Evolutionary conservation across 257 asterid species (phyloP).

Genomic region (Capsicum chinense): DNA sequence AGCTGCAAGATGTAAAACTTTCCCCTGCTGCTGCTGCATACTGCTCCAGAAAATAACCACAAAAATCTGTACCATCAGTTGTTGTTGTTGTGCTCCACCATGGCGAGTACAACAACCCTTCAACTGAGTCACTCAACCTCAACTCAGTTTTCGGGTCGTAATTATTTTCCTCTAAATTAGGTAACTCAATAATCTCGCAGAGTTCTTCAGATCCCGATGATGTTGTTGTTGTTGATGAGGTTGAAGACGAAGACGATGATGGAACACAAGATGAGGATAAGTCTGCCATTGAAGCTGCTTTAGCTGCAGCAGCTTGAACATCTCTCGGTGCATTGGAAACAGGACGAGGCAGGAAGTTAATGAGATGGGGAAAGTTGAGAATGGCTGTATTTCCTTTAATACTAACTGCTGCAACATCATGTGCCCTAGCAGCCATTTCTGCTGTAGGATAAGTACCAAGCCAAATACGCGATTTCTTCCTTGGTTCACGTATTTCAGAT

Average conservation of each 20-base stretch:
- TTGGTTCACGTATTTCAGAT: slow-evolving; percentile 32
- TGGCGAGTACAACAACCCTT: slow-evolving; percentile 13
- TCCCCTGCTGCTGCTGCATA: not conserved
- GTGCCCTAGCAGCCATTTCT: slow-evolving; percentile 16
- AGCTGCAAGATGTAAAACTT: slow-evolving; percentile 5
- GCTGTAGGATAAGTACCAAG: slow-evolving; percentile 21
- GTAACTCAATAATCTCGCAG: slow-evolving; percentile 5
- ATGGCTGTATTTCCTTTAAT: slow-evolving; percentile 24
- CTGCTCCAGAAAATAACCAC: slow-evolving; percentile 27
- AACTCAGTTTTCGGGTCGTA: not conserved
- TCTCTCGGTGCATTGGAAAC: slow-evolving; percentile 19
- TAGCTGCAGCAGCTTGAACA: slow-evolving; percentile 27
- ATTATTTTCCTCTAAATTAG: not conserved
- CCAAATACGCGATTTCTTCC: slow-evolving; percentile 32
- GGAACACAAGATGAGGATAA: not conserved
- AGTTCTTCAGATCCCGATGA: slow-evolving; percentile 7
- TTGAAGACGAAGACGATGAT: not conserved
- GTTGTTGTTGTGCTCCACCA: slow-evolving; percentile 1
- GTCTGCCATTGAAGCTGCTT: slow-evolving; percentile 19
- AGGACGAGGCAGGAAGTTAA: slow-evolving; percentile 20
- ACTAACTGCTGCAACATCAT: slow-evolving; percentile 27
- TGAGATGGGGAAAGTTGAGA: slow-evolving; percentile 28
- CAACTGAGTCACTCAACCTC: slow-evolving; percentile 15
- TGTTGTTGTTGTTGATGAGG: not conserved
- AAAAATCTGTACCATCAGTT: not conserved